Evolutionary conservation across 805 yeast species (phyloP), one percentile per base, ranked within the genome.

Genomic region (Saccharomycopsis fermentans): DNA sequence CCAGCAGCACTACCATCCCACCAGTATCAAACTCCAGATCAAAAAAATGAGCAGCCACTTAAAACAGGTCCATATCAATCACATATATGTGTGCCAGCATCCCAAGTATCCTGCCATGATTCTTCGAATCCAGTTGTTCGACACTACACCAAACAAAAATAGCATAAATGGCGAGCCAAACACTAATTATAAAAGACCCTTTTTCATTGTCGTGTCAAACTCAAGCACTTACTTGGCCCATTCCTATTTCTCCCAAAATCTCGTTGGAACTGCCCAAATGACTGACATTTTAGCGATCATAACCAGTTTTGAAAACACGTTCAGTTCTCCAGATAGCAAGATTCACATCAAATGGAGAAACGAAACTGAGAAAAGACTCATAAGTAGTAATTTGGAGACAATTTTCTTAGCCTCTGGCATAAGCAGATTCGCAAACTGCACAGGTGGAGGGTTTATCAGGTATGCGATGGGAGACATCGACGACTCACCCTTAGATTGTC

Each of bases 401-500:
- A 79, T 82, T 73, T 81, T 78, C 62, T 73, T 83, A 1, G 65
- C 83, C 14, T 76, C 80, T 58, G 90, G 91, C 2, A 77, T 76
- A 24, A 82, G 90, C 0, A 71, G 91, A 56, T 80, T 79, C 63
- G 76, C 84, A 0, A 72, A 78, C 32, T 76, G 90, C 9, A 66
- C 84, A 57, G 96, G 92, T 0, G 75, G 81, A 6, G 88, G 95
- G 95, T 67, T 80, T 0, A 79, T 84, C 0, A 59, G 64, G 6
- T 88, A 86, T 68, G 92, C 95, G 0, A 82, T 83, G 63, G 82
- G 82, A 0, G 71, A 74, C 0, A 80, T 82, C 6, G 96, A 88
- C 68, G 74, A 78, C 2, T 77, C 83, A 0, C 91, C 95, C 0
- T 71, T 87, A 39, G 80, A 77, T 17, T 69, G 74, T 37, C 67